These are phyloP conservation scores for Debaryomycetaceae sp. DNA, from an alignment of 1,139 yeast species.

Conservation along the genomic window DNA sequence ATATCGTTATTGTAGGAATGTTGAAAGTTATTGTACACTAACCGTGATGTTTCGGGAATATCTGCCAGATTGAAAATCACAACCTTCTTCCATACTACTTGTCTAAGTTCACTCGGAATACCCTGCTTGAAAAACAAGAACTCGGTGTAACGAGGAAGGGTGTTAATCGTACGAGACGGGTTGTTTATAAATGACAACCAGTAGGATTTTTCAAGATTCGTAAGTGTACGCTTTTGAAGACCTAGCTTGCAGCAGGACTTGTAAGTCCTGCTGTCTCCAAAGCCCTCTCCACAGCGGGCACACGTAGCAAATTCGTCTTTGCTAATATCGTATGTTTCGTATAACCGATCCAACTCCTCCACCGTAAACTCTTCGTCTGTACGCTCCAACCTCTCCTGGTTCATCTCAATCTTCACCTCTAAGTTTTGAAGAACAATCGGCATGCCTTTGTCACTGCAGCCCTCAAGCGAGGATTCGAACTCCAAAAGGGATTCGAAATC, in stretches of 20 bases:
- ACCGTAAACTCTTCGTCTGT: conserved; percentile 10
- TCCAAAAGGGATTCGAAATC: conserved; percentile 38
- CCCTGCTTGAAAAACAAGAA: conserved; percentile 40
- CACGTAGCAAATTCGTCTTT: conserved; percentile 40
- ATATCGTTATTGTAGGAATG: conserved; percentile 42
- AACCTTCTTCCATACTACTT: conserved; percentile 36
- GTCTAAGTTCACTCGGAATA: conserved; percentile 36
- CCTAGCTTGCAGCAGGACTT: conserved; percentile 18
- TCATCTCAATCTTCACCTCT: conserved; percentile 28
- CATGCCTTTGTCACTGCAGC: conserved; percentile 17
- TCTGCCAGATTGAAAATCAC: conserved; percentile 27
- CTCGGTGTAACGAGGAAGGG: conserved; percentile 48
- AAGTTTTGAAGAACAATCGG: conserved; percentile 27
- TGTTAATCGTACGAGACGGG: conserved; percentile 44
- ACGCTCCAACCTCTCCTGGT: neutral
- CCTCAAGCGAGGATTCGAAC: conserved; percentile 41
- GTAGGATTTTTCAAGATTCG: conserved; percentile 36
- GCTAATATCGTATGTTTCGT: conserved; percentile 20
- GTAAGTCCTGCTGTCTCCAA: conserved; percentile 10
- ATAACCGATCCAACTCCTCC: conserved; percentile 13
- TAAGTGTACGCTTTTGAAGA: conserved; percentile 14
- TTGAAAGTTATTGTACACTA: conserved; percentile 41
- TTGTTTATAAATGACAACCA: conserved; percentile 47
- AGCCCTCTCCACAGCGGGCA: conserved; percentile 22
- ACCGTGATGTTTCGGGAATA: conserved; percentile 32